Conservation (phyloP, 1,284 basidiomycete species). For the Ustilago bromivora region DNA sequence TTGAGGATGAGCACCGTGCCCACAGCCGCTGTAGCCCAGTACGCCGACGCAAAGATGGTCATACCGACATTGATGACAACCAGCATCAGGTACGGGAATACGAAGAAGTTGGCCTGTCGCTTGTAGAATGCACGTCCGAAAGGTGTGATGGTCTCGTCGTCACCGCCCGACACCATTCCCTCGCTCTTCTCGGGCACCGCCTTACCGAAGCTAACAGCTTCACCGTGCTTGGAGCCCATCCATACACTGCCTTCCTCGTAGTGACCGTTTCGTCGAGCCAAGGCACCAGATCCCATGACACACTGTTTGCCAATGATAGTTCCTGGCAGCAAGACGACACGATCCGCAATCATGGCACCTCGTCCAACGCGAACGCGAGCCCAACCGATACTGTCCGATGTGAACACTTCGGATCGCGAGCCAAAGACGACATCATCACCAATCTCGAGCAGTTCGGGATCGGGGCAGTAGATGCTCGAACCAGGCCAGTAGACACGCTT, state of each 20-base stretch:
- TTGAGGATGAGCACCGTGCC: slow-evolving; percentile 66
- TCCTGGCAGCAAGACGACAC: slow-evolving; percentile 67
- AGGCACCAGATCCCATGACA: slow-evolving; percentile 69
- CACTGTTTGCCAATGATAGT: slow-evolving; percentile 67
- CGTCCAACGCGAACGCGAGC: slow-evolving; percentile 67
- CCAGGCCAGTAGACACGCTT: slow-evolving; percentile 70
- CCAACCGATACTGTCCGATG: slow-evolving; percentile 69
- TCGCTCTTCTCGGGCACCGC: slow-evolving; percentile 58
- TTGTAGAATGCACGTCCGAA: slow-evolving; percentile 69
- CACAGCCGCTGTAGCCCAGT: slow-evolving; percentile 68
- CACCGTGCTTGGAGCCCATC: slow-evolving; percentile 70
- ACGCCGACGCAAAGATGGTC: slow-evolving; percentile 64
- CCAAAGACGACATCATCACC: slow-evolving; percentile 70
- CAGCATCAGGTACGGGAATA: slow-evolving; percentile 68
- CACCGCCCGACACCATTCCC: slow-evolving; percentile 18
- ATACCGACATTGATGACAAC: slow-evolving; percentile 66
- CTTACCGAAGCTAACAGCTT: slow-evolving; percentile 69
- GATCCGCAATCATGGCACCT: slow-evolving; percentile 69
- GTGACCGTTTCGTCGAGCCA: slow-evolving; percentile 66
- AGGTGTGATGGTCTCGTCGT: slow-evolving; percentile 67
- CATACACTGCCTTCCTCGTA: slow-evolving; percentile 69
- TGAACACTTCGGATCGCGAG: slow-evolving; percentile 68
- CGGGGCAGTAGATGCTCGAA: slow-evolving; percentile 68
- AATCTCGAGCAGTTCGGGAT: slow-evolving; percentile 69
- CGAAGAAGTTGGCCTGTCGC: slow-evolving; percentile 69